Base-by-base conservation (phyloP, 2,329 filamentous ascomycete species). In the Huntiella omanensis region DNA sequence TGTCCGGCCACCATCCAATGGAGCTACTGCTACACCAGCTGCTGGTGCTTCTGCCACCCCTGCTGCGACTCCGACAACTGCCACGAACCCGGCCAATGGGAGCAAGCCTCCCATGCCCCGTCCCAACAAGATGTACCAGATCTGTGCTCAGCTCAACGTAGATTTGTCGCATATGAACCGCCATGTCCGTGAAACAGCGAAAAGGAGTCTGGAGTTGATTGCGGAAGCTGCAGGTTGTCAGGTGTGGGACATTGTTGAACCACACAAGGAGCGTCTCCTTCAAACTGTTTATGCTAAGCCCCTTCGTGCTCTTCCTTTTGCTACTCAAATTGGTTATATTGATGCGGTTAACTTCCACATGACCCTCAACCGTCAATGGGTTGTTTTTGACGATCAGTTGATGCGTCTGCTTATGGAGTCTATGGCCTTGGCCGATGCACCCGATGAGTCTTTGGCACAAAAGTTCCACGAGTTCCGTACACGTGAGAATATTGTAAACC, bases 281-380 rank as follows among this genome's bases (percentile, higher is more conserved):
- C 72, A 79, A 50, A 85, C 87, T 0, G 95, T 99, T 41, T 98
- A 91, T 65, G 83, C 84, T 53, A 99, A 99, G 59, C 91, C 91
- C 11, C 64, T 99, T 15, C 75, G 91, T 51, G 92, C 91, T 1
- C 66, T 99, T 51, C 91, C 91, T 0, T 98, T 98, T 57, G 73
- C 84, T 4, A 88, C 85, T 2, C 92, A 98, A 63, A 98, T 98
- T 54, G 92, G 91, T 3, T 96, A 93, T 57, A 95, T 99, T 54
- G 92, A 98, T 59, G 91, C 91, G 1, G 86, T 98, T 57, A 94
- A 85, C 0, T 98, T 92, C 61, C 92, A 92, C 57, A 74, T 99
- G 65, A 80, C 80, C 48, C 69, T 98, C 42, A 88, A 92, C 59
- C 77, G 80, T 42, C 82, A 91, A 53, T 88, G 95, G 56, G 77